Conservation (phyloP, 2,329 filamentous ascomycete species). For the Penicillium sp. region DNA sequence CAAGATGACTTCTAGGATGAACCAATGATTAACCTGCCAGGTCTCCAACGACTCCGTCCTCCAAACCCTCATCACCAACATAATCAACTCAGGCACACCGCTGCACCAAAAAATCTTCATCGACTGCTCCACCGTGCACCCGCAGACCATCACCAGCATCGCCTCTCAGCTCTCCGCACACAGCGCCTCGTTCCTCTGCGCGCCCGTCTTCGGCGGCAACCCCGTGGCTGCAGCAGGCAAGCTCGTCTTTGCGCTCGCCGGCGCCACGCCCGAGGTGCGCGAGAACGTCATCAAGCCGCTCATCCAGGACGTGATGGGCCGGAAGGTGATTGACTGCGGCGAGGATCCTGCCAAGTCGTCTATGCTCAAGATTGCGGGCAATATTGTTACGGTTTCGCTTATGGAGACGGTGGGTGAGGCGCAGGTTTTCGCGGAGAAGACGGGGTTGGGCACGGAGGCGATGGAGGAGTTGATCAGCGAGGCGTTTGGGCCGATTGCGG, state of each 20-base stretch:
- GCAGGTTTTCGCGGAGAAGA: conserved; percentile 46
- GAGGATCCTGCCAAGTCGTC: conserved; percentile 40
- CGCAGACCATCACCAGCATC: conserved; percentile 54
- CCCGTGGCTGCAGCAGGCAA: conserved; percentile 43
- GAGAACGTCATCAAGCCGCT: conserved; percentile 34
- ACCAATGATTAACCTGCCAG: conserved; percentile 14
- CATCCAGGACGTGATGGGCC: conserved; percentile 43
- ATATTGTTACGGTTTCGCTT: conserved; percentile 41
- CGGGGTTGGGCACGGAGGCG: conserved; percentile 38
- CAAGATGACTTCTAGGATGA: neutral
- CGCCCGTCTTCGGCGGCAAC: conserved; percentile 44
- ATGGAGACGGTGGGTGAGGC: conserved; percentile 46
- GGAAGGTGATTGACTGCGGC: conserved; percentile 41
- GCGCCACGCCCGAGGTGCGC: conserved; percentile 28
- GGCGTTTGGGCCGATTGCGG: conserved; percentile 41
- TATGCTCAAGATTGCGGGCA: conserved; percentile 45
- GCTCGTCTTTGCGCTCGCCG: conserved; percentile 44
- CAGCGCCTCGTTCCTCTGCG: conserved; percentile 35
- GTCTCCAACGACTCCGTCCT: conserved; percentile 42
- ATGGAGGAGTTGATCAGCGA: conserved; percentile 43
- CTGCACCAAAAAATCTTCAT: conserved; percentile 73
- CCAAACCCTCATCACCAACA: conserved; percentile 25
- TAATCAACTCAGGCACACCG: conserved; percentile 22
- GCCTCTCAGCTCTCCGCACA: conserved; percentile 30
- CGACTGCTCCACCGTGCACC: conserved; percentile 83